Percentiles rank a stretch among this genome's conserved stretches.
Evolutionary conservation across 2,329 filamentous ascomycete species (phyloP).

Genomic region (Fusarium bulbicola): DNA sequence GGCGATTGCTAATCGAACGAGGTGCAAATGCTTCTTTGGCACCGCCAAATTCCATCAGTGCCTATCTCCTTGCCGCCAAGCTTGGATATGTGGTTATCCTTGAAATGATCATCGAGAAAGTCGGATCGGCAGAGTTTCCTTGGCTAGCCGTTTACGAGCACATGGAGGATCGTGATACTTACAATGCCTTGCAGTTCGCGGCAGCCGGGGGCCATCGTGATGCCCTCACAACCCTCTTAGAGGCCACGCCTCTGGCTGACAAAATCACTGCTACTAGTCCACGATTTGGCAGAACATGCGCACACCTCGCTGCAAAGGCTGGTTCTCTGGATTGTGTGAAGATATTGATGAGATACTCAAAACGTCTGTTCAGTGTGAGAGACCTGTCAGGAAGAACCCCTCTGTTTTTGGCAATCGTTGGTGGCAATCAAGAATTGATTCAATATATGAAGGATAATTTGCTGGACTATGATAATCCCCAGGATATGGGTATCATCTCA

Average conservation of each 20-base stretch:
- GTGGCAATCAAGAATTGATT: constrained; percentile 15
- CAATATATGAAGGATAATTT: constrained; percentile 26
- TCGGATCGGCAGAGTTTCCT: constrained; percentile 11
- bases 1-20: constrained; percentile 17
- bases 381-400: constrained; percentile 32
- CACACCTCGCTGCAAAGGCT: constrained; percentile 32
- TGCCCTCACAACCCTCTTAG: constrained; percentile 21
- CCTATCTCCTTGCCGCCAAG: constrained; percentile 22
- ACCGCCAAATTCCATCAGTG: constrained; percentile 9
- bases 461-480: not conserved
- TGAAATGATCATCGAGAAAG: constrained; percentile 22
- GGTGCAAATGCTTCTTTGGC: constrained; percentile 32
- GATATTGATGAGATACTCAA: constrained; percentile 8
- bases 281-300: constrained; percentile 19
- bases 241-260: constrained; percentile 15
- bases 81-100: constrained; percentile 26
- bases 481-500: constrained; percentile 11
- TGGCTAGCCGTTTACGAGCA: constrained; percentile 20
- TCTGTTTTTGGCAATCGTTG: constrained; percentile 25
- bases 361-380: constrained; percentile 18
- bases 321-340: constrained; percentile 33
- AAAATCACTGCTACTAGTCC: constrained; percentile 17
- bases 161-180: constrained; percentile 7
- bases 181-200: constrained; percentile 38
- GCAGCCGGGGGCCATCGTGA: constrained; percentile 22